Conservation (phyloP, 148 eudicot genomes). For the Rhododendron williamsianum region DNA sequence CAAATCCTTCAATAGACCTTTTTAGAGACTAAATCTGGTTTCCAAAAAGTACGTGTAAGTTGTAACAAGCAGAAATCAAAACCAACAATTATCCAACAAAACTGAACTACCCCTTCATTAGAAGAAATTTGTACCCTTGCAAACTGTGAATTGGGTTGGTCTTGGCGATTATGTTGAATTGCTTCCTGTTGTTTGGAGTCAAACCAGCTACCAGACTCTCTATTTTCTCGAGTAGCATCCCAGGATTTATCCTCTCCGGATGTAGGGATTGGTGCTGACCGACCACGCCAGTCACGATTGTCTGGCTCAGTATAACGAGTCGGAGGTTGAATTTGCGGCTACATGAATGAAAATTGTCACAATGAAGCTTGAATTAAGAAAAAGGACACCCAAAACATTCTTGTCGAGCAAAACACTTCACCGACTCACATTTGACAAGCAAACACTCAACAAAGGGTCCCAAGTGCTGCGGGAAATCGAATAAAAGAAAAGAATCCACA, state of each 20-base stretch:
- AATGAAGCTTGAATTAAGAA: not conserved
- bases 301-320: conserved; percentile 76
- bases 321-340: conserved; percentile 47
- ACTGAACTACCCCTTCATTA: conserved; percentile 47
- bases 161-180: conserved; percentile 39
- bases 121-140: conserved; percentile 46
- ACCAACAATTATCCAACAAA: not conserved
- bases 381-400: not conserved
- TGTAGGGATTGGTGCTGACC: conserved; percentile 44
- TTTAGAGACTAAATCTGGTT: not conserved
- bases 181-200: conserved; percentile 41
- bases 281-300: conserved; percentile 88
- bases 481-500: not conserved
- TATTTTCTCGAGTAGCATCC: conserved; percentile 54
- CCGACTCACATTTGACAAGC: not conserved
- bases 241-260: conserved; percentile 72
- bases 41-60: not conserved
- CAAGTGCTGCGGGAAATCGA: not conserved
- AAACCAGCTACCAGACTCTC: conserved; percentile 39
- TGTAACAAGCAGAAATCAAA: not conserved
- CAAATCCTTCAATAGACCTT: not conserved
- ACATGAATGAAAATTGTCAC: conserved; percentile 8
- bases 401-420: not conserved
- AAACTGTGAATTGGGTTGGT: conserved; percentile 51
- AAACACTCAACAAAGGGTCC: not conserved